Evolutionary conservation across 2,329 filamentous ascomycete genomes (phyloP).

Genomic region (Alternaria sp.): DNA sequence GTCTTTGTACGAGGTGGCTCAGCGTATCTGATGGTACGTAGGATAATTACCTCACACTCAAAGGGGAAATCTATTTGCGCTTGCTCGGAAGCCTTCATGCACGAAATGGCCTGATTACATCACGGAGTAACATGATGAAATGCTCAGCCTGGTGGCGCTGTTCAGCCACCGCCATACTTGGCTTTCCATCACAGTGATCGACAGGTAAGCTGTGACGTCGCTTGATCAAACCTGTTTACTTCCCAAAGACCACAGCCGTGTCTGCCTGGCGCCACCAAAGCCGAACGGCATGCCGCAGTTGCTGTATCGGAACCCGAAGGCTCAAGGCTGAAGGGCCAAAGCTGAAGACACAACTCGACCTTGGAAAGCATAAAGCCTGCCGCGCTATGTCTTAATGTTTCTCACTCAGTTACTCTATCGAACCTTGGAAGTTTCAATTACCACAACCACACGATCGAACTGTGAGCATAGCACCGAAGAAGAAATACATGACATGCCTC

Average conservation of each 20-base stretch:
- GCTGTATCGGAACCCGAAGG: background rate
- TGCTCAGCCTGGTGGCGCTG: background rate
- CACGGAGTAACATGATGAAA: background rate
- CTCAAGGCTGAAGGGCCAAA: background rate
- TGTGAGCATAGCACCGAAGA: too few relatives aligned
- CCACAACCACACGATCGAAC: too few relatives aligned
- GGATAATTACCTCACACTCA: too few relatives aligned
- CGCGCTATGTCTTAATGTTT: too few relatives aligned
- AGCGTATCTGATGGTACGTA: background rate
- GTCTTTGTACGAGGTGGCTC: too few relatives aligned
- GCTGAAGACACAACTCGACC: too few relatives aligned
- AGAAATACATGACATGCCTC: background rate
- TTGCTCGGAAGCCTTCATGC: background rate
- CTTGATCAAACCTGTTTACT: background rate
- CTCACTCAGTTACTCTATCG: too few relatives aligned
- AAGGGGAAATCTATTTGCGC: too few relatives aligned
- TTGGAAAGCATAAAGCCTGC: too few relatives aligned
- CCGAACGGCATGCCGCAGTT: background rate
- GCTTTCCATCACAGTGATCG: background rate
- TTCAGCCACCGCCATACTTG: background rate
- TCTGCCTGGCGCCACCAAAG: background rate
- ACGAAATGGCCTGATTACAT: background rate
- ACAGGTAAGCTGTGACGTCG: background rate
- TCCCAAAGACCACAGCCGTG: background rate
- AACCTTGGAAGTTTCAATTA: too few relatives aligned